Percentiles rank a stretch among this genome's conserved stretches.
Conservation (phyloP, 129 eudicot genomes). For the Logfia minima region DNA sequence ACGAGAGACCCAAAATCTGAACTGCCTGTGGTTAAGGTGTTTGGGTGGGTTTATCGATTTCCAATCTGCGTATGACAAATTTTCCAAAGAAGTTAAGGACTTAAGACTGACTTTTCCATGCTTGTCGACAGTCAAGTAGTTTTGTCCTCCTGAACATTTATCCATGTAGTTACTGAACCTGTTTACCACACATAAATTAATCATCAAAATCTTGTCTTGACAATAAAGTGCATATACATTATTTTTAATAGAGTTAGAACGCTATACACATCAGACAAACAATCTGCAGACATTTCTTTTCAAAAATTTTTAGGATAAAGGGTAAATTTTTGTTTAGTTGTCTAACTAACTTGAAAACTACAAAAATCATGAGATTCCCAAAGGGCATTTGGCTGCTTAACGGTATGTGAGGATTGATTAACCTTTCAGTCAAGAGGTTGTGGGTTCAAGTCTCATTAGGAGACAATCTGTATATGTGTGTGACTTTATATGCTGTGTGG, state of each 20-base stretch:
- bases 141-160: slow-evolving; percentile 62
- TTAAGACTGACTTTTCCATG: slow-evolving; percentile 58
- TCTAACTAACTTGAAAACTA: no score
- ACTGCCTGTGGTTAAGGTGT: slow-evolving; percentile 51
- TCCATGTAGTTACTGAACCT: slow-evolving; percentile 82
- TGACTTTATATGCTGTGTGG: no score
- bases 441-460: no score
- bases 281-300: not conserved
- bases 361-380: no score
- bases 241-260: no score
- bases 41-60: slow-evolving; percentile 64
- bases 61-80: slow-evolving; percentile 67
- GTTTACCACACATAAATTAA: not conserved
- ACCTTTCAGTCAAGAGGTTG: no score
- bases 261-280: not conserved
- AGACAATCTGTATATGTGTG: no score
- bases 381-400: no score
- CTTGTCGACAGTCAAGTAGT: slow-evolving; percentile 56
- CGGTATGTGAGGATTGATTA: no score
- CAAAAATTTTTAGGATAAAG: no score
- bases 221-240: no score
- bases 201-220: not conserved
- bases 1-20: slow-evolving; percentile 64
- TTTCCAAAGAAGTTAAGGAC: slow-evolving; percentile 44
- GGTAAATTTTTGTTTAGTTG: no score